phyloP scores from a whole-genome alignment of 2,329 filamentous ascomycete genomes.

The Cladosporium sp. region DNA sequence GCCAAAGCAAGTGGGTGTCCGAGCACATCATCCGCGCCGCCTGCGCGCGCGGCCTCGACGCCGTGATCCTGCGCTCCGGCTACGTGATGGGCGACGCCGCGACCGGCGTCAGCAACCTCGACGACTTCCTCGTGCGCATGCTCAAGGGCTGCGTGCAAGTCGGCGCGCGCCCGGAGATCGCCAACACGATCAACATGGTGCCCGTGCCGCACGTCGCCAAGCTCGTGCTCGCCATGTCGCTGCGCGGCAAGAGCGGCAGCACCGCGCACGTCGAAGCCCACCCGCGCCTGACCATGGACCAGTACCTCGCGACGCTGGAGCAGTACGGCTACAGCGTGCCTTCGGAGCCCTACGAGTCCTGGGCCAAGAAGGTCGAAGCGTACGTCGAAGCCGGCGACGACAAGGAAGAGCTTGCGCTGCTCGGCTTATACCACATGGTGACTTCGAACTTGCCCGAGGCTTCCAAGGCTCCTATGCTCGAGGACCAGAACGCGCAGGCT shows the following conservation, averaged over 20 bases:
- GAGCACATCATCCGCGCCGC: conserved; percentile 76
- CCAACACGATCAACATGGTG: conserved; percentile 86
- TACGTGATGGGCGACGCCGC: conserved; percentile 77
- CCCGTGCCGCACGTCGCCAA: conserved; percentile 81
- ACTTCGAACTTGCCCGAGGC: conserved; percentile 69
- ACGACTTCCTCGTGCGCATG: conserved; percentile 88
- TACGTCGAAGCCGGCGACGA: conserved; percentile 64
- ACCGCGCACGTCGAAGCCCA: conserved; percentile 80
- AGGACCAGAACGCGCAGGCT: conserved; percentile 68
- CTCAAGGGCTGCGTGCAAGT: conserved; percentile 87
- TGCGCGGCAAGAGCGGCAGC: conserved; percentile 53
- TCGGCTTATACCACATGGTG: conserved; percentile 75
- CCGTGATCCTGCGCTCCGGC: conserved; percentile 77
- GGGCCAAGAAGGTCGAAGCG: conserved; percentile 67
- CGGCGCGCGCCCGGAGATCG: conserved; percentile 69
- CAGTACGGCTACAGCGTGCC: conserved; percentile 73
- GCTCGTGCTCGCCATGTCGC: conserved; percentile 73
- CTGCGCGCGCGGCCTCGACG: conserved; percentile 72
- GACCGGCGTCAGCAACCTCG: conserved; percentile 73
- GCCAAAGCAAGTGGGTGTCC: conserved; percentile 85
- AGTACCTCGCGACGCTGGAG: conserved; percentile 71
- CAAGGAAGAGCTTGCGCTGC: conserved; percentile 68
- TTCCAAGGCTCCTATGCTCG: conserved; percentile 72
- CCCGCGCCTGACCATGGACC: conserved; percentile 74
- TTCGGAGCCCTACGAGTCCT: conserved; percentile 66